Percentiles rank a stretch among this genome's conserved stretches.
Conservation (phyloP, 805 yeast genomes). For the Tetrapisispora nanseiensis region DNA sequence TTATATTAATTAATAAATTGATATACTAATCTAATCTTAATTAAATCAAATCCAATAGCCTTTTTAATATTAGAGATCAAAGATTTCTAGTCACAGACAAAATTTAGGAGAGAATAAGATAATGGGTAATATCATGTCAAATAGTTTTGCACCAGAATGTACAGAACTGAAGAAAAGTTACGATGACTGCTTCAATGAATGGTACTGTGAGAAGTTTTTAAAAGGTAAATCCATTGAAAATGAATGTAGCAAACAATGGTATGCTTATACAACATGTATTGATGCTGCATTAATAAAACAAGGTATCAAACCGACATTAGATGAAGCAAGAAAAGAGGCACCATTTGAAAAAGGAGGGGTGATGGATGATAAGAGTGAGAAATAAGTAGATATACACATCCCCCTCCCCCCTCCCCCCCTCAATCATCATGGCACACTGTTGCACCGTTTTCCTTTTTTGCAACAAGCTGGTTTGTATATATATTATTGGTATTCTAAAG, state of each 20-base stretch:
- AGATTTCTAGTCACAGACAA: neutral
- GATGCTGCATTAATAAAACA: conserved; percentile 59
- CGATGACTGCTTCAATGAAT: conserved; percentile 85
- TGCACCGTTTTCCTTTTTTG: no score
- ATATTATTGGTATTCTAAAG: no score
- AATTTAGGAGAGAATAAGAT: neutral
- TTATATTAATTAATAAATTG: no score
- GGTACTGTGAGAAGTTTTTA: conserved; percentile 85
- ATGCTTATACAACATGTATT: conserved; percentile 79
- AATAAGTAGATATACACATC: no score
- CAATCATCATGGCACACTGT: no score
- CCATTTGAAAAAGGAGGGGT: conserved; percentile 70
- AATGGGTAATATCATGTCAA: conserved; percentile 68
- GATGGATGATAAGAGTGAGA: neutral
- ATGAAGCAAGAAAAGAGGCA: conserved; percentile 82
- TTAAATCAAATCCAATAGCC: no score
- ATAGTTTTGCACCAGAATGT: conserved; percentile 96
- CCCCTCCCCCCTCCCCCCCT: no score
- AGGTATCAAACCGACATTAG: conserved; percentile 74
- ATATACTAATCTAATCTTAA: no score
- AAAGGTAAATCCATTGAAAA: conserved; percentile 50
- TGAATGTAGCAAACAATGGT: conserved; percentile 89
- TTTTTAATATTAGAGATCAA: no score
- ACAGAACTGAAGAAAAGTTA: conserved; percentile 75
- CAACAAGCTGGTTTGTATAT: no score